Evolutionary conservation across 768 basidiomycete genomes (phyloP).

Genomic region (Auricularia auricula-judae): DNA sequence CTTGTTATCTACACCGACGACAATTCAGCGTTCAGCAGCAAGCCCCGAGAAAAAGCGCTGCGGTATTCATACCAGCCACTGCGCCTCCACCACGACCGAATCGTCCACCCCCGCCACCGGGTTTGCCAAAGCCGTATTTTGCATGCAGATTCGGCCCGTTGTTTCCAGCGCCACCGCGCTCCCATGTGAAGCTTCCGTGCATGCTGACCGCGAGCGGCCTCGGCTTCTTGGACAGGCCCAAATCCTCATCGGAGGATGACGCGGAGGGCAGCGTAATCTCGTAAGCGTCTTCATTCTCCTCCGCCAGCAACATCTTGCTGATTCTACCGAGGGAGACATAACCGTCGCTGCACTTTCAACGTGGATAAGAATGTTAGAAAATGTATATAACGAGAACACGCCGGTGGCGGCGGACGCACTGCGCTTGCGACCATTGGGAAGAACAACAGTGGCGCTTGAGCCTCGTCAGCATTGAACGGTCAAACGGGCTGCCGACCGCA

Average conservation of each 20-base stretch:
- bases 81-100: slow-evolving; percentile 7
- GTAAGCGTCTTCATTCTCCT: slow-evolving; percentile 42
- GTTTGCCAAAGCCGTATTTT: background rate
- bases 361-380: background rate
- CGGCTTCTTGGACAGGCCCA: slow-evolving; percentile 10
- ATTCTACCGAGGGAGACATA: slow-evolving; percentile 41
- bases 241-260: slow-evolving; percentile 4
- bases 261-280: slow-evolving; percentile 23
- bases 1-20: background rate
- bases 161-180: slow-evolving; percentile 17
- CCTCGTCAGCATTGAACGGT: too few relatives aligned
- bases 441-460: background rate
- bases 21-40: too few relatives aligned
- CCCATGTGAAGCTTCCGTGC: slow-evolving; percentile 44
- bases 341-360: slow-evolving; percentile 32
- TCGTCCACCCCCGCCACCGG: background rate
- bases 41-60: too few relatives aligned
- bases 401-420: background rate
- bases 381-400: background rate
- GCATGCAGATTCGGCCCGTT: background rate
- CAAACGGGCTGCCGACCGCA: slow-evolving; percentile 5
- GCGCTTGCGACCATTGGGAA: slow-evolving; percentile 1
- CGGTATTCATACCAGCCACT: background rate
- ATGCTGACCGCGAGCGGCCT: background rate
- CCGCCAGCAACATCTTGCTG: slow-evolving; percentile 36